Evolutionary conservation across 2,329 filamentous ascomycete species (phyloP), one percentile per base, ranked within the genome.

Genomic region (Thelonectria discophora): DNA sequence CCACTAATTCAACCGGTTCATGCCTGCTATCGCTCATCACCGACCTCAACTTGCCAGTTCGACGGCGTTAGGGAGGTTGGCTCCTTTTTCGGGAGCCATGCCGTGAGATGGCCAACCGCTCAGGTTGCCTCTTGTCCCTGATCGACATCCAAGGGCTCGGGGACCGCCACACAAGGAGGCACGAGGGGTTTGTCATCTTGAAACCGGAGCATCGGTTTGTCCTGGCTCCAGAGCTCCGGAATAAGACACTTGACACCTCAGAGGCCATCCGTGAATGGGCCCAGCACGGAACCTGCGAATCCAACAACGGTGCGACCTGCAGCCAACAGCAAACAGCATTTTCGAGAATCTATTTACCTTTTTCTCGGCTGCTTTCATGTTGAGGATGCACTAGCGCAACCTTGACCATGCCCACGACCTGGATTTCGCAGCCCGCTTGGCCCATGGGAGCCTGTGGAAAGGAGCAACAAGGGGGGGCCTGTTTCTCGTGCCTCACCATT

Each of bases 1-100:
- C 48, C 37, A 32, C 18, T 37, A 65, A 59, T 67, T 45, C 53
- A 37, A 69, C 18, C 55, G 52, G 49, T 65, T 68, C 49, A 57
- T 60, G 64, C 66, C 58, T 40, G 52, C 40, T 48, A 8, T 50
- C 24, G 37, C 17, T 56, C 32, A 49, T 56, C 53, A 56, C 54
- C 24, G 37, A 34, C 45, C 53, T 57, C 46, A 37, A 43, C 50
- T 49, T 34, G 13, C n/a, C 24, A n/a, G 17, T 34, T 37, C 9
- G 17, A 30, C 18, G 13, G 5, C 30, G 27, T 30, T 15, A 39
- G 43, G 42, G 48, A 43, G 53, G 27, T 18, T 43, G 46, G 24
- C 42, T 61, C n/a, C 30, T 55, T 46, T 46, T 49, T 27, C 46
- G 40, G 9, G 32, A 40, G 52, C 43, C 8, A 40, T 30, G 47